Base-by-base conservation (phyloP, 176 grass and related monocot species). In the Chloris gayana region DNA sequence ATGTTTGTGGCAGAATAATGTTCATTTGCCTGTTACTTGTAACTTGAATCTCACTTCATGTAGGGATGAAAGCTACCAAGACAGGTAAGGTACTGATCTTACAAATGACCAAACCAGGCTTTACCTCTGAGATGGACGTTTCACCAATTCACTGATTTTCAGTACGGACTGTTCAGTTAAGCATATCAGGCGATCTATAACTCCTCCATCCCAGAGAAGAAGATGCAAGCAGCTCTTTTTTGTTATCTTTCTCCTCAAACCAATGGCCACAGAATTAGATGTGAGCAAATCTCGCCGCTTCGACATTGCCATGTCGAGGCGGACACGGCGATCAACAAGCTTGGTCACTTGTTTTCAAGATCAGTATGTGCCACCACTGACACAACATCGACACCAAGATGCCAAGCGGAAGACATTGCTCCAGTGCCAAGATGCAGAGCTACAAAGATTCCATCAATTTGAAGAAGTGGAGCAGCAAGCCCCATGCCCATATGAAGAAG, bases 291-390 rank as follows among this genome's bases (percentile, higher is more conserved):
- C 69, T 51, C 80, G 91, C 21, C 94, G 88, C 24, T 97, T 91
- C 22, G 80, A 97, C 72, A 89, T 70, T 57, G 91, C 83, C 77
- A 97, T 97, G 94, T 97, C 94, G 13, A 91, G 91, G 78, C 70
- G 94, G 79, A 97, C 94, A 30, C 86, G 94, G 63, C 92, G 68
- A 45, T 72, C 94, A 4, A 79, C 77, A 54, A 83, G 83, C 47
- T 24, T 87, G 42, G 45, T 37, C 6, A 10, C 88, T 69, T 57
- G 67, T 51, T 81, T 60, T 70, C 78, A 85, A 72, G 83, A 85
- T 73, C 78, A 39, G 66, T 77, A 72, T 72, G 68, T 66, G 59
- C 72, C 38, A 10, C 73, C 77, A 37, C 24, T 72, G 58, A 50
- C 72, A 2, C 78, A 70, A 6, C 77, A 77, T 51, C 72, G 34